Base-by-base conservation (phyloP, 2,329 filamentous ascomycete species). In the Periglandula ipomoeae region DNA sequence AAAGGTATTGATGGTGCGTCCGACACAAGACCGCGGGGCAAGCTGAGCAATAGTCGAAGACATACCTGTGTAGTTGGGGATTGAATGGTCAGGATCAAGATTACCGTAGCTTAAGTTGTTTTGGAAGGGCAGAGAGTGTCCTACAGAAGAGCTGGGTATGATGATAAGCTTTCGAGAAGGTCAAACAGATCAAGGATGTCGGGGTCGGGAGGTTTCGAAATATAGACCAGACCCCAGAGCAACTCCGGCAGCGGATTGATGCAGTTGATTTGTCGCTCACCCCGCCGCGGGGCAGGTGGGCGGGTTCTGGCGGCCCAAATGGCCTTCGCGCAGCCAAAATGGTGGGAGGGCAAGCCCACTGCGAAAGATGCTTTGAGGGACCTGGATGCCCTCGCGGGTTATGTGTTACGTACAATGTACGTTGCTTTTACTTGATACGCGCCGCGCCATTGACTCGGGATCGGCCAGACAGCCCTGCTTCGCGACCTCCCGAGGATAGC, bases 11-110 rank as follows among this genome's bases (percentile, higher is more conserved):
- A 45, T 34, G 34, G 48, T 37, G 43, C 44, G 35, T 48, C 44
- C 10, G 37, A 42, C 26, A 15, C 22, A 46, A 15, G 38, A 44
- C 49, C 52, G 53, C 40, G 50, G 50, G 44, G 51, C 48, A 51
- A 56, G 47, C 15, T 53, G 55, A 27, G 51, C 47, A 40, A 53
- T 39, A 32, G 49, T 35, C 44, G 56, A 40, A 52, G 57, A 61
- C 59, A 56, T 61, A 61, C 58, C 56, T 61, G 55, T 49, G 47
- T 19, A 17, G 46, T 27, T 42, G 17, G 9, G 8, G n/a, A 46
- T 22, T 11, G 6, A 26, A n/a, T 27, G 19, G 45, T 44, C 22
- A 47, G 48, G n/a, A 48, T 11, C n/a, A 44, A 17, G 39, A 15
- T 43, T 30, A n/a, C n/a, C n/a, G n/a, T n/a, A n/a, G n/a, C n/a